Base-by-base conservation (phyloP, 1,139 yeast species). In the Kodamaea ohmeri region DNA sequence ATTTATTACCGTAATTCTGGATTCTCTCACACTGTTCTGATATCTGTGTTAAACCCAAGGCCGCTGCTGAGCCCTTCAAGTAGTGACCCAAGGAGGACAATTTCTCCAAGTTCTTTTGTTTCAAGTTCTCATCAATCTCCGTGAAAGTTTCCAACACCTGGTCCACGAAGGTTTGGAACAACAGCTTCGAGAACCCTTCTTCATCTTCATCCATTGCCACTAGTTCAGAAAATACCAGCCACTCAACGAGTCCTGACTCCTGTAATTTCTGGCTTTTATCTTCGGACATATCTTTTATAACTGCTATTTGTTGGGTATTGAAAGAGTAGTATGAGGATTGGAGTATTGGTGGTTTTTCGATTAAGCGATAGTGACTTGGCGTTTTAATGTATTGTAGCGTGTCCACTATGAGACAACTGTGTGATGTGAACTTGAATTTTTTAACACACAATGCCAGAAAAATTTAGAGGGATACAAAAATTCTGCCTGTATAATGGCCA, bases 191-290 rank as follows among this genome's bases (percentile, higher is more conserved):
- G 65, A 92, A 92, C 9, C 84, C 92, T 51, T 85, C 96, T 52
- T 87, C 96, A 50, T 84, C 92, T 52, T 83, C 90, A 61, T 92
- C 97, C 97, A 92, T 90, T 40, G 88, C 84, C 38, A 89, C 76
- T 42, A 92, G 73, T 66, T 92, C 98, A 40, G 83, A 78, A 57
- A 94, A 84, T 20, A 89, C 94, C 35, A 76, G 68, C 96, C 96
- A 88, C 56, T 89, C 92, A 42, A 92, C 83, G 48, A 87, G 70
- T 28, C 87, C 94, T 18, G 78, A 61, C 27, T 64, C 70, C 48
- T 70, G 73, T 44, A 71, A 63, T 41, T 58, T 57, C 45, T 55
- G 61, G 42, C 57, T 61, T 41, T 59, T 61, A 13, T 58, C 63
- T 45, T 65, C 71, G n/a, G 63, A 45, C 73, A 65, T 65, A 7